Evolutionary conservation across 768 basidiomycete species (phyloP).

Genomic region (Tephrocybe rancida): DNA sequence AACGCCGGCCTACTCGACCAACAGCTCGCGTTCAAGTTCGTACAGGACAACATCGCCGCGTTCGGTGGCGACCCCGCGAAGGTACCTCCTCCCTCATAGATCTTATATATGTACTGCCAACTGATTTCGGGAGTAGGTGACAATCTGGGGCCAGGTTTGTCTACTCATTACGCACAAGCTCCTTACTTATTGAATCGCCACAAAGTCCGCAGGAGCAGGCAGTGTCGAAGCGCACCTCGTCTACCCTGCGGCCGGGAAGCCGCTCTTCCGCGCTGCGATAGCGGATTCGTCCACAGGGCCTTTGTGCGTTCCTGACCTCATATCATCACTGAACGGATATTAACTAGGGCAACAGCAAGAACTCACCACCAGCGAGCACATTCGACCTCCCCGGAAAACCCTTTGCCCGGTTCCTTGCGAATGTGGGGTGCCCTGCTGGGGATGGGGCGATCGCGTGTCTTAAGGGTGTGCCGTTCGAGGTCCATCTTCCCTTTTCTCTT

Average conservation of each 20-base stretch:
- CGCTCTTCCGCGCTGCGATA: conserved; percentile 57
- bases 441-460: conserved; percentile 43
- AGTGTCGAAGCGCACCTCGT: conserved; percentile 51
- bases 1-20: conserved; percentile 68
- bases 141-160: conserved; percentile 47
- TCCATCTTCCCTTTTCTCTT: conserved; percentile 12
- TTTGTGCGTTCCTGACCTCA: conserved; percentile 38
- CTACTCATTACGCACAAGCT: background rate
- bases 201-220: conserved; percentile 57
- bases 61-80: conserved; percentile 69
- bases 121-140: conserved; percentile 44
- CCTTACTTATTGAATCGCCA: background rate
- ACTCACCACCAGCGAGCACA: conserved; percentile 42
- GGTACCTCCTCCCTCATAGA: too few species aligned
- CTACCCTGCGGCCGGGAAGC: conserved; percentile 33
- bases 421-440: conserved; percentile 48
- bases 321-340: background rate
- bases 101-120: too few species aligned
- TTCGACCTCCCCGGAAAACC: conserved; percentile 57
- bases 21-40: conserved; percentile 55
- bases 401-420: conserved; percentile 44
- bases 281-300: conserved; percentile 56
- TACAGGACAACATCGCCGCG: conserved; percentile 64
- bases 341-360: conserved; percentile 44
- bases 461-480: conserved; percentile 47